These are phyloP conservation scores for Beauveria australis DNA, from an alignment of 2,329 filamentous ascomycete genomes.

Conservation along the genomic window DNA sequence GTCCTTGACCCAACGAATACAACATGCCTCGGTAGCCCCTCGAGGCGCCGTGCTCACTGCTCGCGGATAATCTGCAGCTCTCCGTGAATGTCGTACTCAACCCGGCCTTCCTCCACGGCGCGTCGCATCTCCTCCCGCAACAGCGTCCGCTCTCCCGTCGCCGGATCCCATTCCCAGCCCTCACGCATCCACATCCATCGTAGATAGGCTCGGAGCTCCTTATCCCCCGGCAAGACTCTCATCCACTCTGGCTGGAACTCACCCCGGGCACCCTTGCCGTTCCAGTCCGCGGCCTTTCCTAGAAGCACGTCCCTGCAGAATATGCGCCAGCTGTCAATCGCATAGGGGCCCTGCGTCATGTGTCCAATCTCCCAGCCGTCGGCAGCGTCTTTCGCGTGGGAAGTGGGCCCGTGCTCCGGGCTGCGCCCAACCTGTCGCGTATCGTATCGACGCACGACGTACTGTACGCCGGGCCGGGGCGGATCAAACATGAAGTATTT, in stretches of 20 bases:
- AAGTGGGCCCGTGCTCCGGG: not conserved
- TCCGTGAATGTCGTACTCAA: conserved; percentile 46
- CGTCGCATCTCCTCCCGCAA: conserved; percentile 44
- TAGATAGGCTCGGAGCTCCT: conserved; percentile 80
- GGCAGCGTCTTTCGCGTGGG: conserved; percentile 10
- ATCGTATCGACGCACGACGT: conserved; percentile 41
- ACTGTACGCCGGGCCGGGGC: conserved; percentile 50
- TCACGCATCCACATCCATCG: conserved; percentile 90
- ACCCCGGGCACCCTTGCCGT: conserved; percentile 42
- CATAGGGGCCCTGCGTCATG: conserved; percentile 73
- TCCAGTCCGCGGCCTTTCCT: conserved; percentile 57
- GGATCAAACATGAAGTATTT: conserved; percentile 57
- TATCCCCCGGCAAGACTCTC: conserved; percentile 72
- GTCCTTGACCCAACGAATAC: no score
- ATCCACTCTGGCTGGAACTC: conserved; percentile 85
- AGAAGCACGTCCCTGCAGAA: conserved; percentile 78
- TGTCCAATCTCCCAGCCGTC: conserved; percentile 77
- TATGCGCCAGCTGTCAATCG: conserved; percentile 85
- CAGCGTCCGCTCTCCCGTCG: conserved; percentile 54
- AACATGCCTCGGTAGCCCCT: no score
- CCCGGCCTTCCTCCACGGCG: conserved; percentile 49
- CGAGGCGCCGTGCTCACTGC: not conserved
- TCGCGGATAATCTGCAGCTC: conserved; percentile 34
- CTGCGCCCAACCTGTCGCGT: conserved; percentile 22
- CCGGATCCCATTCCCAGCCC: conserved; percentile 72